Evolutionary conservation across 441 rosid genomes (phyloP), one percentile per base, ranked within the genome.

Genomic region (Macaranga tanarius): DNA sequence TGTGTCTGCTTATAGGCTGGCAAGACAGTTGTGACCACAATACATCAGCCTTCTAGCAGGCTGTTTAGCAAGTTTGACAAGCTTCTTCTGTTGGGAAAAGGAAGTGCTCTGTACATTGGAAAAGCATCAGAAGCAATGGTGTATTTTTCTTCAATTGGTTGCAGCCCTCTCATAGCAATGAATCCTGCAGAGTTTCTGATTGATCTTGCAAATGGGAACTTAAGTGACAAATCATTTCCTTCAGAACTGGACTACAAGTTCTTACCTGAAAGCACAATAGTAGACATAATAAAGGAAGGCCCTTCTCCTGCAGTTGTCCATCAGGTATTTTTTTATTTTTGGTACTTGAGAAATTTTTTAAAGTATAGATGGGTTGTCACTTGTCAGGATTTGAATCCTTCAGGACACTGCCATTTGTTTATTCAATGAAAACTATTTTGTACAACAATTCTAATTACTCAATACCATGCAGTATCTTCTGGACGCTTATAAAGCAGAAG

Each of bases 111-210:
- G 65, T 70, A 57, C 65, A 58, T 42, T 58, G 73, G 73, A 19
- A 57, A 70, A 44, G 56, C 65, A 16, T 70, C 73, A 10, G 65
- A 70, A 57, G 73, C 65, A 1, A 70, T 58, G 65, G 0, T 19
- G n/a, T 58, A 70, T 58, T 70, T 70, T 55, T 70, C 73, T 58
- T 57, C 73, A 15, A 70, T 70, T 45, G 73, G 73, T 23, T 70
- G 63, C 65, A 40, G 7, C 19, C 64, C 73, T 19, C 42, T 44
- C n/a, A 58, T 70, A 15, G 55, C 44, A 38, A 70, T 70, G 65
- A 70, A 70, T 20, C 73, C 73, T 13, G 73, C 73, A 16, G 73
- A 70, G 42, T 70, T 70, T 70, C 65, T 70, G 16, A 58, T 70
- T 56, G 73, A 70, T 58, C 73, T 70, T 44, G 73, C 73, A 25